phyloP scores from a whole-genome alignment of 805 yeast genomes.

The Yamadazyma kitorensis region DNA sequence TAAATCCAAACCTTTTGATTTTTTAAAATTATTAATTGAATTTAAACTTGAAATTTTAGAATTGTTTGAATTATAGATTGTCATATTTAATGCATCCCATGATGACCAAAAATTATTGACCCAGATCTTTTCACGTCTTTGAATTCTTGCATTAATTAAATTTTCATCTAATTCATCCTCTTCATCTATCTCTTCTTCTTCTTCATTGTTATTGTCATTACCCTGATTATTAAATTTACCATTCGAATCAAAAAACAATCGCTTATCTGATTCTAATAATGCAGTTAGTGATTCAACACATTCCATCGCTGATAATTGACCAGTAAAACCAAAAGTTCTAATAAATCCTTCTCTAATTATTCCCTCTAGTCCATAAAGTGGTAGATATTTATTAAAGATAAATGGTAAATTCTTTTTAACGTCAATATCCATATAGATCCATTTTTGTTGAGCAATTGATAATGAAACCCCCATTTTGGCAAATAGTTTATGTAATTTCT shows the following conservation, averaged over 20 bases:
- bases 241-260: conserved; percentile 16
- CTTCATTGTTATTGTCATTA: conserved; percentile 18
- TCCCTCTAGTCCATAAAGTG: conserved; percentile 77
- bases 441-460: conserved; percentile 82
- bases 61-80: conserved; percentile 11
- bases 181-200: conserved; percentile 13
- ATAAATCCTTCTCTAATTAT: conserved; percentile 83
- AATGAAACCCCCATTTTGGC: conserved; percentile 96
- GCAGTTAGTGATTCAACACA: conserved; percentile 89
- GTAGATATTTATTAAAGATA: conserved; percentile 68
- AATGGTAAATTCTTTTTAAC: conserved; percentile 70
- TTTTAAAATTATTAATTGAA: conserved; percentile 18
- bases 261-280: conserved; percentile 63
- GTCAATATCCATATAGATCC: conserved; percentile 85
- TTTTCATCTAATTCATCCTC: conserved; percentile 19
- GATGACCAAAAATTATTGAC: conserved; percentile 66
- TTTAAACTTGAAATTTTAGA: conserved; percentile 9
- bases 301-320: conserved; percentile 87
- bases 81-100: conserved; percentile 50
- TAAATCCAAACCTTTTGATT: conserved; percentile 46
- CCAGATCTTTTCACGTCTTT: conserved; percentile 60
- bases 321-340: conserved; percentile 82
- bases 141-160: conserved; percentile 26
- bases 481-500: conserved; percentile 81
- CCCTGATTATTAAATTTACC: conserved; percentile 8